Evolutionary conservation across 148 eudicot genomes (phyloP), one percentile per base, ranked within the genome.

Genomic region (Nyssa sinensis): DNA sequence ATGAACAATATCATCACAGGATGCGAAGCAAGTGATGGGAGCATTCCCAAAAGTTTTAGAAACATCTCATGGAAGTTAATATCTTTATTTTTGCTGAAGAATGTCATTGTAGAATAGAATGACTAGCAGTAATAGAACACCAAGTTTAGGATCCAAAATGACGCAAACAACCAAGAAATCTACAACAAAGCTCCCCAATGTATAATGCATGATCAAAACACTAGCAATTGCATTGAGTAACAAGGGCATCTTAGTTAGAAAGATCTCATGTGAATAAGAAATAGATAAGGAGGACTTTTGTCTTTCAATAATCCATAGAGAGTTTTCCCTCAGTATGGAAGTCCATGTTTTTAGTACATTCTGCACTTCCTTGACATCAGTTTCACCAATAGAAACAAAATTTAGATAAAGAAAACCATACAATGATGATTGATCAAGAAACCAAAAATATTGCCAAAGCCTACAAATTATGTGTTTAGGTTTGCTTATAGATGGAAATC

Each of bases 11-110:
- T 76, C 96, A 94, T 90, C 62, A 90, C 83, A 79, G 93, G 73
- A 74, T 94, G 92, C 57, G 96, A 90, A 79, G 91, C 98, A 72
- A 94, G 90, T 47, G 86, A 76, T 39, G 98, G 92, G 32, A 94
- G 87, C 79, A 92, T 78, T 59, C 64, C 83, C 84, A 92, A 70
- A 66, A 94, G 85, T 78, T 89, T 85, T 73, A 92, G 84, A 88
- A 72, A 70, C 82, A 84, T 75, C 33, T 80, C 81, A 71, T 79
- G 78, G 68, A 73, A 75, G 44, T 76, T 67, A 62, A 75, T 74
- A 70, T 74, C 73, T 76, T 67, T 74, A 61, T 58, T 70, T 75
- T 82, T 81, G 62, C 73, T 78, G 47, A 63, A 79, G 39, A 86
- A 84, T 71, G 59, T 92, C 84, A 79, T 55, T 81, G 88, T 87